Conservation (phyloP, 1,284 basidiomycete genomes). For the Fistulinella staudtii region DNA sequence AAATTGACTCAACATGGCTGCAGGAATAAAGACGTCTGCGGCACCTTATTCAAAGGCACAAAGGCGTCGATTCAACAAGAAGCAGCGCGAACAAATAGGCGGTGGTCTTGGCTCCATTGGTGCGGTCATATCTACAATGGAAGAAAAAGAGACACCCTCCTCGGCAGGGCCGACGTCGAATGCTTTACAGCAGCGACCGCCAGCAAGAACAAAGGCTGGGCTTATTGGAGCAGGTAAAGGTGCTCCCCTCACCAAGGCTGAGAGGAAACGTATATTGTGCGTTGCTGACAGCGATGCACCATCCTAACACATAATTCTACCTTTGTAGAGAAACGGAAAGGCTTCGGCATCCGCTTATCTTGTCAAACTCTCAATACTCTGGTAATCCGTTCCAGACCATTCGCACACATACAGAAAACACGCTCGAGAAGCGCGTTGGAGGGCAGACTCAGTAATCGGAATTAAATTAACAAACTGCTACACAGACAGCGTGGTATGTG, state of each 20-base stretch:
- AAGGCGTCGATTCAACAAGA: constrained; percentile 64
- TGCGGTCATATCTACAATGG: constrained; percentile 51
- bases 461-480: constrained; percentile 23
- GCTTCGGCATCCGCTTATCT: constrained; percentile 66
- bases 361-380: constrained; percentile 62
- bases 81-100: constrained; percentile 65
- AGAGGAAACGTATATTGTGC: constrained; percentile 69
- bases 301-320: constrained; percentile 1
- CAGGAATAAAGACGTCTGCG: constrained; percentile 53
- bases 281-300: constrained; percentile 31
- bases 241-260: constrained; percentile 55
- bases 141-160: constrained; percentile 30
- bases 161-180: constrained; percentile 21
- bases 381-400: constrained; percentile 76
- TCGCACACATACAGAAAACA: constrained; percentile 76
- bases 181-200: constrained; percentile 4
- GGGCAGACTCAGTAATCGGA: constrained; percentile 1
- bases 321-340: constrained; percentile 58
- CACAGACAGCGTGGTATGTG: constrained; percentile 23
- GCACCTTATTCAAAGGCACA: constrained; percentile 76
- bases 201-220: constrained; percentile 35
- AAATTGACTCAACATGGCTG: not conserved
- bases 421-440: constrained; percentile 52
- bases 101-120: constrained; percentile 59
- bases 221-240: constrained; percentile 70